phyloP scores from a whole-genome alignment of 208 protist species.

The Crithidia brevicula region DNA sequence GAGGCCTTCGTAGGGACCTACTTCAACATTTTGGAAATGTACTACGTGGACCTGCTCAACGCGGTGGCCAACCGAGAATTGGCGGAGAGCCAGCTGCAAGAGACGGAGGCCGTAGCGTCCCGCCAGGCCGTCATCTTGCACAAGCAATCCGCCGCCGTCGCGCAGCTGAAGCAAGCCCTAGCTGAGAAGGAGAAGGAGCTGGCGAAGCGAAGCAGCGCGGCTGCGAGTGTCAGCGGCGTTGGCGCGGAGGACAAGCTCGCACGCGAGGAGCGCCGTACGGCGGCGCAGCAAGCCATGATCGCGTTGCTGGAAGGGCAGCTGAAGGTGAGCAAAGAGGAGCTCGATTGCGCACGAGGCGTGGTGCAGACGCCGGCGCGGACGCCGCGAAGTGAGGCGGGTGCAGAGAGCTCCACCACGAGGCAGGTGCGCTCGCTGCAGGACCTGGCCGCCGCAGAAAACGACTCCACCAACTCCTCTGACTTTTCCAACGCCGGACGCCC shows the following conservation, averaged over 20 bases:
- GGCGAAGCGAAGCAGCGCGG: neutral
- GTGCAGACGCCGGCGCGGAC: constrained; percentile 18
- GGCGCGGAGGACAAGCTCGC: constrained; percentile 9
- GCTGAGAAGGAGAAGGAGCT: constrained; percentile 17
- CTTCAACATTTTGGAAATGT: constrained; percentile 56
- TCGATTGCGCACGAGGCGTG: constrained; percentile 14
- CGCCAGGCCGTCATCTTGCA: constrained; percentile 40
- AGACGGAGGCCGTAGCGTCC: constrained; percentile 37
- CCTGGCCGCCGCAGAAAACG: constrained; percentile 19
- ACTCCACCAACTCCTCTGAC: constrained; percentile 26
- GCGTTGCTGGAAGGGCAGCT: constrained; percentile 55
- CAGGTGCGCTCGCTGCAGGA: constrained; percentile 30
- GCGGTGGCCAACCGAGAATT: constrained; percentile 50
- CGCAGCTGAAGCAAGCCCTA: constrained; percentile 26
- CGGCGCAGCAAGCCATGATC: constrained; percentile 43
- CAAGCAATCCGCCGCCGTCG: constrained; percentile 30
- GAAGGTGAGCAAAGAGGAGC: constrained; percentile 25
- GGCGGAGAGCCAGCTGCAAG: constrained; percentile 38
- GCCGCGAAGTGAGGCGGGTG: constrained; percentile 4
- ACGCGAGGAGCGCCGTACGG: constrained; percentile 20
- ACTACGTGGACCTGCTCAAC: constrained; percentile 69
- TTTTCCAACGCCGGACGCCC: constrained; percentile 14
- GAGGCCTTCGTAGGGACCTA: constrained; percentile 35
- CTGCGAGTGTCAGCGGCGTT: neutral
- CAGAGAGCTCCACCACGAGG: constrained; percentile 10